A percentile compares a stretch with the other conserved stretches of the same genome.
Conservation (phyloP, 2,329 filamentous ascomycete genomes). For the Fusarium nelsonii region DNA sequence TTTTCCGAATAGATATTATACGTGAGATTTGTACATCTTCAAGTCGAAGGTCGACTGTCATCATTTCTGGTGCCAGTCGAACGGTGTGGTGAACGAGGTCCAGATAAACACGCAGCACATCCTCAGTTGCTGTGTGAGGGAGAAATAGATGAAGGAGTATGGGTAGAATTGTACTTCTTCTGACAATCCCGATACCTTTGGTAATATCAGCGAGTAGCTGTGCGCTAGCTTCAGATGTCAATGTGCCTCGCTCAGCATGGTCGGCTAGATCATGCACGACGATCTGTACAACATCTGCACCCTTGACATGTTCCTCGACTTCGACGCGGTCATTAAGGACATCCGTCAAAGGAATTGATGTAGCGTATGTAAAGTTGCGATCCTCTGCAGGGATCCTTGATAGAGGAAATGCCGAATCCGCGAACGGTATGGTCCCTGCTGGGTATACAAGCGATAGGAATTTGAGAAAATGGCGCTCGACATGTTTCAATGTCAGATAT, state of each 20-base stretch:
- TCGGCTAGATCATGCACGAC: conserved; percentile 55
- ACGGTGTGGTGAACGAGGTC: conserved; percentile 70
- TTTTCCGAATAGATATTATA: conserved; percentile 64
- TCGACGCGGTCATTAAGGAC: conserved; percentile 67
- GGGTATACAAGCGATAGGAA: conserved; percentile 73
- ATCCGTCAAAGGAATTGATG: conserved; percentile 70
- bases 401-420: conserved; percentile 74
- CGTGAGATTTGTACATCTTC: conserved; percentile 63
- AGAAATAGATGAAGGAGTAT: conserved; percentile 66
- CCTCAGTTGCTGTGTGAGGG: conserved; percentile 44
- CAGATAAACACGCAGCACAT: conserved; percentile 58
- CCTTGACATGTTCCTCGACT: conserved; percentile 74
- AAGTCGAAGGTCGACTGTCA: conserved; percentile 71
- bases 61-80: conserved; percentile 72
- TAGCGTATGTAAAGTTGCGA: conserved; percentile 74
- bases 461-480: conserved; percentile 76
- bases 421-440: conserved; percentile 65
- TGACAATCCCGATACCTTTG: conserved; percentile 68
- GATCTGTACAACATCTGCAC: conserved; percentile 75
- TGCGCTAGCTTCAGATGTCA: conserved; percentile 38
- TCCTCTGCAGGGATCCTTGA: conserved; percentile 71
- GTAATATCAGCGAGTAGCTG: conserved; percentile 65
- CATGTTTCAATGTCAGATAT: conserved; percentile 75
- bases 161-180: conserved; percentile 72
- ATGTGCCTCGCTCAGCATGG: conserved; percentile 27